Base-by-base conservation (phyloP, 768 basidiomycete genomes). In the Trametes punicea region DNA sequence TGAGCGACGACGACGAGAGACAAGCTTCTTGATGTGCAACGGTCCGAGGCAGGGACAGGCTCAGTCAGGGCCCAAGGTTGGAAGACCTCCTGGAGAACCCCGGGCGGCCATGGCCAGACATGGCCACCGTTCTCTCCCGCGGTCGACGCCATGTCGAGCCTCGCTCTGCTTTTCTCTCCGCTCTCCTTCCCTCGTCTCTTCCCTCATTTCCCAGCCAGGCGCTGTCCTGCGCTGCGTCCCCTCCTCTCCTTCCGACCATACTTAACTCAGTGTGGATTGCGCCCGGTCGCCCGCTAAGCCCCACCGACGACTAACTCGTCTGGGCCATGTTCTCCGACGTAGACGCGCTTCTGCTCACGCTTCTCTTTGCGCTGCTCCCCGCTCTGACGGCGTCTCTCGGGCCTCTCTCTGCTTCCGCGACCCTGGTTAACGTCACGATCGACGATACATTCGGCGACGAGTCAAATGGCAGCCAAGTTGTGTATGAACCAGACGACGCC, bases 371-470 rank as follows among this genome's bases (percentile, higher is more conserved):
- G 6, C 30, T 51, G 20, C 33, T 53, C 23, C 31, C 40, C 3
- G 27, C 39, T 16, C 30, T 26, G 25, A 21, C 57, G 16, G 23
- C 47, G 26, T 48, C 39, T 33, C 26, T 38, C 40, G 49, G 48
- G 11, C 13, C 25, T 21, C n/a, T 46, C 38, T 46, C 5, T 18
- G 53, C 53, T 18, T 51, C 55, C 21, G 64, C 64, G 13, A 45
- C 58, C 16, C 64, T 72, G 25, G 63, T 70, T 23, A 77, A 78
- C 54, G 61, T 73, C 27, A 77, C 77, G 4, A 69, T 79, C 33
- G 77, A 79, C 68, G 76, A 77, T 62, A 68, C 68, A 33, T 59
- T 62, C 25, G 70, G 71, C 31, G 69, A 74, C 59, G 55, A 64
- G 15, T 18, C 51, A 20, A 73, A 71, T 34, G 69, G 73, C 25